Evolutionary conservation across 192 early-diverging fungal species (phyloP), one percentile per base, ranked within the genome.

Genomic region (Geosiphon pyriformis): DNA sequence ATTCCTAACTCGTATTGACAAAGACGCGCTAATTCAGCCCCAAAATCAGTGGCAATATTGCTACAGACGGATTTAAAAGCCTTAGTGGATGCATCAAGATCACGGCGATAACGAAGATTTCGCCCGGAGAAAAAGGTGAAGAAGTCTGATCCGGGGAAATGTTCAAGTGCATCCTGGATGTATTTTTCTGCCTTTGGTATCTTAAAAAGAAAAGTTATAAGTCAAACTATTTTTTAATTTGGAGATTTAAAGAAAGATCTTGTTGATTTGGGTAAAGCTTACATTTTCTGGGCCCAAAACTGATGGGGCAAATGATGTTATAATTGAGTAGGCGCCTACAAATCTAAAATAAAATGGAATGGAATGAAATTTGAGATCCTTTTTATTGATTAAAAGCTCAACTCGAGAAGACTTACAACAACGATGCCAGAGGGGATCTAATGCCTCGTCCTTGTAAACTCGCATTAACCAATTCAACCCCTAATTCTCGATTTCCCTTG

Each of bases 401-500:
- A 59, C 15, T 68, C 22, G 27, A 4, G 26, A 29, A 22, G 15
- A 75, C 71, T 72, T 78, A 84, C 81, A 80, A 73, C 18, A 83
- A 59, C 1, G 81, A 83, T 20, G 78, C 81, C 49, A 80, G 42
- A 0, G 81, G 81, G 1, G 81, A 83, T 11, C 81, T 79, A 26
- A 83, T 74, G 17, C 78, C 72, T 48, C 73, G 68, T 34, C 75
- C 75, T 22, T 76, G 73, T 42, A 83, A 68, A 34, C 74, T 74
- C 57, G 76, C 70, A 33, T 76, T 75, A 12, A 84, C 60, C 25
- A 84, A 47, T 12, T 79, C 80, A 55, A 84, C 76, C 11, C 82
- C 82, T 48, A 84, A 72, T 27, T 78, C 70, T 61, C 79, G 80
- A 68, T 84, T 78, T 15, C 75, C 78, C 33, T 70, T 73, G 75